These are phyloP conservation scores for Penicillium thymicola DNA, from an alignment of 2,329 filamentous ascomycete species.

Conservation along the genomic window DNA sequence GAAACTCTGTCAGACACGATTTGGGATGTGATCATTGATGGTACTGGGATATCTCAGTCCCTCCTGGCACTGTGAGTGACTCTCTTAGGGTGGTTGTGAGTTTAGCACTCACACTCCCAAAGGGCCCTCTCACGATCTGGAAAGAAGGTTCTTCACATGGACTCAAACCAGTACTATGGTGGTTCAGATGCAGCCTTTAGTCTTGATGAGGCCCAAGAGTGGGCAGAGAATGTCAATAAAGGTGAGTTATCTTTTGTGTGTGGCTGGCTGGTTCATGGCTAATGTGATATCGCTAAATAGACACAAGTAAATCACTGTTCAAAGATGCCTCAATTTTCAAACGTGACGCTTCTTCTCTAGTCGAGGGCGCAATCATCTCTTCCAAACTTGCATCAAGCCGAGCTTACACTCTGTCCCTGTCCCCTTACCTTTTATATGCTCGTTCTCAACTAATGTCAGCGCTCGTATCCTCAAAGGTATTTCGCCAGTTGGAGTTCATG, in stretches of 20 bases:
- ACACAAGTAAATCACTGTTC: constrained; percentile 35
- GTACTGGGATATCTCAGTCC: constrained; percentile 74
- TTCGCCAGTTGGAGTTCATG: constrained; percentile 86
- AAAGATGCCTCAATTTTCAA: constrained; percentile 38
- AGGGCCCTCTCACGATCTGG: constrained; percentile 89
- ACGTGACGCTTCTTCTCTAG: constrained; percentile 2
- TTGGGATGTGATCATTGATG: constrained; percentile 77
- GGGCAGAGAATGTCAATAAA: constrained; percentile 54
- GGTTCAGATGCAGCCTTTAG: constrained; percentile 80
- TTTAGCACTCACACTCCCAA: constrained; percentile 52
- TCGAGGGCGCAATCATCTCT: background rate
- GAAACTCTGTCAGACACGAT: constrained; percentile 69
- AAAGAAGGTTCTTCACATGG: constrained; percentile 88
- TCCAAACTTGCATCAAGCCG: constrained; percentile 53
- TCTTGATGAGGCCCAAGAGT: constrained; percentile 74
- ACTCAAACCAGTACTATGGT: constrained; percentile 85
- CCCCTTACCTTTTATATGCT: constrained; percentile 82
- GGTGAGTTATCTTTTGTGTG: constrained; percentile 28
- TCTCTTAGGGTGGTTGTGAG: constrained; percentile 8
- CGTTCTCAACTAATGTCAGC: constrained; percentile 72
- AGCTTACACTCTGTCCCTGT: constrained; percentile 77
- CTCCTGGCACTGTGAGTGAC: constrained; percentile 68
- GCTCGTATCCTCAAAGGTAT: constrained; percentile 85
- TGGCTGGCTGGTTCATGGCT: constrained; percentile 16
- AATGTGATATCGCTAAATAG: constrained; percentile 27